Evolutionary conservation across 2,329 filamentous ascomycete genomes (phyloP).

Genomic region (Claviceps pusilla): DNA sequence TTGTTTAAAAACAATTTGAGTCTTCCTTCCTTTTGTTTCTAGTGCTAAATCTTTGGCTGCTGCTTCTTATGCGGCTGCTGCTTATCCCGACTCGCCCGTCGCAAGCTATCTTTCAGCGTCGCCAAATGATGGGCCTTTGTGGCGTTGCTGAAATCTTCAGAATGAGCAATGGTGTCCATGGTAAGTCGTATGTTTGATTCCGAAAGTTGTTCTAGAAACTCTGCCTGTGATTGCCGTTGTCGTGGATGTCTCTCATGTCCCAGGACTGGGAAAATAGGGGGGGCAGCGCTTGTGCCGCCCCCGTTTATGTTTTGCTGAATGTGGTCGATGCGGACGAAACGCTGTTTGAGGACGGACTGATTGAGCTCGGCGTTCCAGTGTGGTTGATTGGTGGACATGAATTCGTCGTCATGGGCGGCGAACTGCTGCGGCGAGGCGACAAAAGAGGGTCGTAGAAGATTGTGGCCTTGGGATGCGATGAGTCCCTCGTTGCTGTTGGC

Average conservation of each 20-base stretch:
- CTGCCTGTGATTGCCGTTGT: not conserved
- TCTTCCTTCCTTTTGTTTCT: not conserved
- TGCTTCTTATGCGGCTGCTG: not conserved
- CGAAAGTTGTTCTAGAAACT: not conserved
- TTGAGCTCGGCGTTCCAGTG: not conserved
- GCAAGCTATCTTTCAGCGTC: not conserved
- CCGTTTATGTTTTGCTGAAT: not conserved
- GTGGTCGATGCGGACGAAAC: not conserved
- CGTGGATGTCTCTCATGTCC: not conserved
- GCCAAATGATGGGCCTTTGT: not conserved
- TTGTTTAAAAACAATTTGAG: too few relatives aligned
- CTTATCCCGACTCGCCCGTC: not conserved
- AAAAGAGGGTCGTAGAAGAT: not conserved
- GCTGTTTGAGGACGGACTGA: not conserved
- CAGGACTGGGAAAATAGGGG: not conserved
- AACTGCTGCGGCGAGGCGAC: not conserved
- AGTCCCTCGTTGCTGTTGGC: not conserved
- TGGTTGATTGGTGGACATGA: not conserved
- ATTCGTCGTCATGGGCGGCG: too few relatives aligned
- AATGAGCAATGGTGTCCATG: conserved; percentile 1
- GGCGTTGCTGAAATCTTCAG: not conserved
- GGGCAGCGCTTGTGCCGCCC: not conserved
- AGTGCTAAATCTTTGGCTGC: not conserved
- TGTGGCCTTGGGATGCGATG: too few relatives aligned
- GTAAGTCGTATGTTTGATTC: conserved; percentile 1